A percentile compares a stretch with the other conserved stretches of the same genome.
Conservation (phyloP, 139 green algal species). For the Chlorella sp. region DNA sequence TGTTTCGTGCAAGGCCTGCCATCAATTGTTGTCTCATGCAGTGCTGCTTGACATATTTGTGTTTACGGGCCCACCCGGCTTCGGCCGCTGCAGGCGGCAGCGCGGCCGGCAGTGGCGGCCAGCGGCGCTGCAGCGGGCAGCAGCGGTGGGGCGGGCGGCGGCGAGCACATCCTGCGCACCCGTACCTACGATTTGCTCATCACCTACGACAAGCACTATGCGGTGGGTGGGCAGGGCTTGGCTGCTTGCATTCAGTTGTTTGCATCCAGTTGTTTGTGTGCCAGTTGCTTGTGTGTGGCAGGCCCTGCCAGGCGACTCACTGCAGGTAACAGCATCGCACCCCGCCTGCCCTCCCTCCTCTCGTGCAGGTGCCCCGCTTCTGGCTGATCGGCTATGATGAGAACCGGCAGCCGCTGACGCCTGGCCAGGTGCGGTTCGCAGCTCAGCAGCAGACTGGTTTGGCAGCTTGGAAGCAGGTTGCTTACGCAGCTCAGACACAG, state of each 20-base stretch:
- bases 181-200: constrained; percentile 95
- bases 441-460: too few relatives aligned
- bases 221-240: constrained; percentile 53
- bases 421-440: constrained; percentile 67
- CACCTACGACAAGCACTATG: constrained; percentile 94
- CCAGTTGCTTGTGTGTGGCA: too few relatives aligned
- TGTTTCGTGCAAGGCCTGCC: background rate
- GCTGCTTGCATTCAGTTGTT: too few relatives aligned
- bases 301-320: too few relatives aligned
- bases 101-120: constrained; percentile 14
- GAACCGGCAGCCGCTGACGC: constrained; percentile 63
- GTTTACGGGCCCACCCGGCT: background rate
- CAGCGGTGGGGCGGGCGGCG: background rate
- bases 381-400: constrained; percentile 92
- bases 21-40: background rate
- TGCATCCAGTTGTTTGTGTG: too few relatives aligned
- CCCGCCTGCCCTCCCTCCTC: background rate
- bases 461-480: too few relatives aligned
- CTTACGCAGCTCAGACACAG: too few relatives aligned
- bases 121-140: constrained; percentile 50
- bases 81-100: background rate
- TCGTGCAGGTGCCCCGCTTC: constrained; percentile 75
- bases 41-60: too few relatives aligned
- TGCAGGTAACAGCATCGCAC: too few relatives aligned
- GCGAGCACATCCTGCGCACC: constrained; percentile 72